Evolutionary conservation across 2,329 filamentous ascomycete genomes (phyloP).

Genomic region (Aspergillus cejpii): DNA sequence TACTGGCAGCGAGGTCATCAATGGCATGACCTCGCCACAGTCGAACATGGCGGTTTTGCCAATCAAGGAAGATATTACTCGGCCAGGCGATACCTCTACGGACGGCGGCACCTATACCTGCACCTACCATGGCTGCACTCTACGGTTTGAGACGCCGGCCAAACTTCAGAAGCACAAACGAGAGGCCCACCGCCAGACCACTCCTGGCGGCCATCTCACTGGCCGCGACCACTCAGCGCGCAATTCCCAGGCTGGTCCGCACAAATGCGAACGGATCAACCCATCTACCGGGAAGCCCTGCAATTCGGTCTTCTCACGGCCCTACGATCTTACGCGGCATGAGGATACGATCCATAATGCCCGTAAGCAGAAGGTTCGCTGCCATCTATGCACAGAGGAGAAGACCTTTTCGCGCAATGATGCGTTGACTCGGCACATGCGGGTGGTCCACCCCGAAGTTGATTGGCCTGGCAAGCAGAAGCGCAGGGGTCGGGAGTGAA

Average conservation of each 20-base stretch:
- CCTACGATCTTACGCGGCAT: slow-evolving; percentile 92
- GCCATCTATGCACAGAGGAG: slow-evolving; percentile 86
- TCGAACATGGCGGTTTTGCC: slow-evolving; percentile 33
- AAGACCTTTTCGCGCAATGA: slow-evolving; percentile 96
- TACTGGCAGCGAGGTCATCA: slow-evolving; percentile 47
- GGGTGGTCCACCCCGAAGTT: slow-evolving; percentile 85
- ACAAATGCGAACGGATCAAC: slow-evolving; percentile 88
- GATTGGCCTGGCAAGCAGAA: slow-evolving; percentile 65
- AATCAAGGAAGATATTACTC: slow-evolving; percentile 32
- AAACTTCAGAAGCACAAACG: slow-evolving; percentile 93
- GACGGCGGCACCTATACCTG: slow-evolving; percentile 91
- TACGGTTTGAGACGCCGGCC: slow-evolving; percentile 79
- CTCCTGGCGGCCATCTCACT: slow-evolving; percentile 43
- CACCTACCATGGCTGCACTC: slow-evolving; percentile 83
- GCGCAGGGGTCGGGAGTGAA: slow-evolving; percentile 35
- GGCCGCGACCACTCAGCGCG: slow-evolving; percentile 47
- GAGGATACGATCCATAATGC: slow-evolving; percentile 97
- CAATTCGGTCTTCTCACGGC: slow-evolving; percentile 87
- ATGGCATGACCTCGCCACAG: slow-evolving; percentile 33
- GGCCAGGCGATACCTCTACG: slow-evolving; percentile 60
- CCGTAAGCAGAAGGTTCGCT: slow-evolving; percentile 89
- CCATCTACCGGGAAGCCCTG: slow-evolving; percentile 92
- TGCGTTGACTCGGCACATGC: slow-evolving; percentile 87
- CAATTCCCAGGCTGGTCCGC: slow-evolving; percentile 86
- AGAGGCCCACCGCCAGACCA: slow-evolving; percentile 78